These are phyloP conservation scores for Endocalyx cinctus DNA, from an alignment of 2,329 filamentous ascomycete species.

Conservation along the genomic window DNA sequence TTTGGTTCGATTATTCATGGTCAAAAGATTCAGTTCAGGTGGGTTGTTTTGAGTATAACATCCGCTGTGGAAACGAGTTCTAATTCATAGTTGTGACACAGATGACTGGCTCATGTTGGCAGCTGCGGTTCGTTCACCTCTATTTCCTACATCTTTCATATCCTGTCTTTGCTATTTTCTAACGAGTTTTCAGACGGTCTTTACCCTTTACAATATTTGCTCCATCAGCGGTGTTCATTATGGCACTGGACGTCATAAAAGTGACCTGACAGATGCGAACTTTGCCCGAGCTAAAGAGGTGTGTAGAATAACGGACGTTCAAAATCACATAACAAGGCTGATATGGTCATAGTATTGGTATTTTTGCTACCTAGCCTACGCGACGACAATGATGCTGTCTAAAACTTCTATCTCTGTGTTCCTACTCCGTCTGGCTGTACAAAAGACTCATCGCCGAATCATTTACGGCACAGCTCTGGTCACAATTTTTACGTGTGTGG, in stretches of 20 bases:
- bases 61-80: too few species aligned
- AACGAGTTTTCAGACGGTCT: not conserved
- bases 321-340: not conserved
- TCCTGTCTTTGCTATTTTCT: not conserved
- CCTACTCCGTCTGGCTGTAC: conserved; percentile 15
- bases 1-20: too few species aligned
- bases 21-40: too few species aligned
- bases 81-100: too few species aligned
- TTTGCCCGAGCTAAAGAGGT: not conserved
- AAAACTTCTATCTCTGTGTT: conserved; percentile 16
- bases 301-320: not conserved
- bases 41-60: too few species aligned
- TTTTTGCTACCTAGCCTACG: conserved; percentile 13
- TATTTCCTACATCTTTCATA: not conserved
- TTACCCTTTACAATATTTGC: not conserved
- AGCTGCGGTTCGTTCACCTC: not conserved
- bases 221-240: not conserved
- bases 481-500: conserved; percentile 11
- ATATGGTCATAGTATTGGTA: conserved; percentile 8
- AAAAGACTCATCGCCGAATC: conserved; percentile 10
- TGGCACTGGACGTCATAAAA: not conserved
- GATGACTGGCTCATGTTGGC: not conserved
- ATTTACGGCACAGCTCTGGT: conserved; percentile 11
- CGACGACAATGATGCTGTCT: conserved; percentile 12
- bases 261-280: not conserved